Percentiles rank a stretch among this genome's conserved stretches.
These are phyloP conservation scores for Dalbergia cultrata DNA, from an alignment of 306 rosid species.

Conservation along the genomic window DNA sequence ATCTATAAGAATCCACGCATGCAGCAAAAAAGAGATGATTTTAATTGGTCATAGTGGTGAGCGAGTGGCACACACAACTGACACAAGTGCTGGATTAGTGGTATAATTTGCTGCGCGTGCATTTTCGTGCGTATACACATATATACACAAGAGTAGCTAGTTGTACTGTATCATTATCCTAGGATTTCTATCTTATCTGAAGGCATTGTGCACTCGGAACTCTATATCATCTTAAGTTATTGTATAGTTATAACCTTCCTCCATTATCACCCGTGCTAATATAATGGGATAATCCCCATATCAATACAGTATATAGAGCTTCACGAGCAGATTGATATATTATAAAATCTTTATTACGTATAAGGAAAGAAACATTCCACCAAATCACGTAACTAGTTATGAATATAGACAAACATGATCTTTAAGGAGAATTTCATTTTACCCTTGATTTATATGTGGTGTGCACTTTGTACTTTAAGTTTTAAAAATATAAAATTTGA, in stretches of 20 bases:
- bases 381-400: no score
- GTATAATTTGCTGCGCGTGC: background rate
- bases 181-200: background rate
- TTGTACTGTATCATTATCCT: background rate
- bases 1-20: conserved; percentile 3
- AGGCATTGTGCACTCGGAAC: background rate
- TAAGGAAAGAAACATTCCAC: no score
- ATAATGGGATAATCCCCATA: background rate
- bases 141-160: background rate
- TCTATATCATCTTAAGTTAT: background rate
- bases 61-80: conserved; percentile 28
- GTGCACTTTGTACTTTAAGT: no score
- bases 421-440: no score
- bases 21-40: conserved; percentile 2
- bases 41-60: conserved; percentile 32
- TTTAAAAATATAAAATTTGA: no score
- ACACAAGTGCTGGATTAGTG: conserved; percentile 19
- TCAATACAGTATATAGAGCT: background rate
- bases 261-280: background rate
- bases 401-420: no score
- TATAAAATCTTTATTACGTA: no score
- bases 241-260: background rate
- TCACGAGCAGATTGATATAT: background rate
- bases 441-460: no score
- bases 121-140: conserved; percentile 17